A percentile compares a stretch with the other conserved stretches of the same genome.
Evolutionary conservation across 331 rosid species (phyloP).

Genomic region (Erythrophleum ivorense): DNA sequence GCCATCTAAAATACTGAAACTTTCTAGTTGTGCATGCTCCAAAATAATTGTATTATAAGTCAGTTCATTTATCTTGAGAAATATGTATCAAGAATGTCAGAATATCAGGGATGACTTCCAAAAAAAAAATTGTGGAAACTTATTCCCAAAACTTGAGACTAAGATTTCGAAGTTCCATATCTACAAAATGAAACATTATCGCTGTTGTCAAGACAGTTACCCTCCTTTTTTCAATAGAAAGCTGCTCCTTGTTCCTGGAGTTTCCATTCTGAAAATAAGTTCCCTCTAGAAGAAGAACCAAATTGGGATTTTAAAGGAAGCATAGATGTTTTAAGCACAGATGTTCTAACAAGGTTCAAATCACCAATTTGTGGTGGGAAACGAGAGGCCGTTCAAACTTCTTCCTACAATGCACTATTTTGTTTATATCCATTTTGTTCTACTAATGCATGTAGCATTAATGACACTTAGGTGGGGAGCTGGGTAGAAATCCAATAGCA

Average conservation of each 20-base stretch:
- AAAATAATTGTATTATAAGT: conserved; percentile 13
- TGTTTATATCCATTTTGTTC: not conserved
- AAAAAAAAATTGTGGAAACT: not conserved
- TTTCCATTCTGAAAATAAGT: not conserved
- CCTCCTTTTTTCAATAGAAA: not conserved
- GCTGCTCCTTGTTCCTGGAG: not conserved
- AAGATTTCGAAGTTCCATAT: conserved; percentile 21
- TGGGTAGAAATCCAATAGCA: not conserved
- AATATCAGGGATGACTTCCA: conserved; percentile 12
- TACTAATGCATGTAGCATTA: too few relatives aligned
- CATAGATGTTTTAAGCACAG: too few relatives aligned
- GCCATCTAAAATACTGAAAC: not conserved
- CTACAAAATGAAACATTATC: not conserved
- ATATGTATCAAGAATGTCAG: conserved; percentile 32
- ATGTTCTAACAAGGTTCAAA: not conserved
- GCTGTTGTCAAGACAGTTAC: too few relatives aligned
- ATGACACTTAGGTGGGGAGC: not conserved
- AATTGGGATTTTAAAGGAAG: not conserved
- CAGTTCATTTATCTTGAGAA: conserved; percentile 34
- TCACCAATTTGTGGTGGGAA: conserved; percentile 26
- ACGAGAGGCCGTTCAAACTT: conserved; percentile 10
- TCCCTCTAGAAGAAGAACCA: too few relatives aligned
- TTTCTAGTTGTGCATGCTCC: not conserved
- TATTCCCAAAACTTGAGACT: not conserved
- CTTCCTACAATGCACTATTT: not conserved